Evolutionary conservation across 495 filamentous ascomycete genomes (phyloP).

Genomic region (Pyrenula aspistea): DNA sequence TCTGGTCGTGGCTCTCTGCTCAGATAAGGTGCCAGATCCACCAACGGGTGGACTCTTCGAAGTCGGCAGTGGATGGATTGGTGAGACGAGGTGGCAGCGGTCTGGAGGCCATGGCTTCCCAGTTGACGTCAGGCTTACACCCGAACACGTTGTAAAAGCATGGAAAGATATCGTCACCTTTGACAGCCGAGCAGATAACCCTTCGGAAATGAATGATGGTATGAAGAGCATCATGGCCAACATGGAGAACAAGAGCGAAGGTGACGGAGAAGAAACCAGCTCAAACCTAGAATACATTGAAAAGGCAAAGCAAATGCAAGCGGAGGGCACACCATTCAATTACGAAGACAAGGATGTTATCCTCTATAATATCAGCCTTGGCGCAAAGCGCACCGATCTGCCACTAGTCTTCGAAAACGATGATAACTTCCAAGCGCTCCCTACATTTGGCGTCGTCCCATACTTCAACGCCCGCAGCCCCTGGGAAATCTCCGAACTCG

Average conservation of each 20-base stretch:
- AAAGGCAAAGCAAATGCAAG: constrained; percentile 58
- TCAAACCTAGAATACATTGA: constrained; percentile 49
- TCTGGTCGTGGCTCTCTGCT: constrained; percentile 75
- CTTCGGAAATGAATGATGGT: constrained; percentile 64
- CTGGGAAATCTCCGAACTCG: constrained; percentile 69
- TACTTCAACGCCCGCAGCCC: constrained; percentile 76
- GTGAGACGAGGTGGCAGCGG: constrained; percentile 89
- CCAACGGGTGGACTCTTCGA: constrained; percentile 89
- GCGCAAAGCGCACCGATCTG: constrained; percentile 86
- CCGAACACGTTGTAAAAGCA: constrained; percentile 67
- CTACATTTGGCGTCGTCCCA: constrained; percentile 90
- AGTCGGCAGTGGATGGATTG: constrained; percentile 91
- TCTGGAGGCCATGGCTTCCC: constrained; percentile 87
- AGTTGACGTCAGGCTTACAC: constrained; percentile 72
- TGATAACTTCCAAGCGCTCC: constrained; percentile 84
- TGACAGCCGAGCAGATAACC: constrained; percentile 82
- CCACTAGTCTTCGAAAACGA: constrained; percentile 78
- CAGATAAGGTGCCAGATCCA: constrained; percentile 74
- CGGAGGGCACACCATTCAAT: constrained; percentile 63
- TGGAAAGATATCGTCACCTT: constrained; percentile 80
- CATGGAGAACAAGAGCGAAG: constrained; percentile 59
- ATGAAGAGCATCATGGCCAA: constrained; percentile 85
- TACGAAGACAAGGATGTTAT: constrained; percentile 82
- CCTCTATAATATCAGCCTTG: constrained; percentile 90
- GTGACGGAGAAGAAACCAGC: constrained; percentile 19